These are phyloP conservation scores for Globisporangium middletonii DNA, from an alignment of 352 stramenopile genomes.

Conservation along the genomic window DNA sequence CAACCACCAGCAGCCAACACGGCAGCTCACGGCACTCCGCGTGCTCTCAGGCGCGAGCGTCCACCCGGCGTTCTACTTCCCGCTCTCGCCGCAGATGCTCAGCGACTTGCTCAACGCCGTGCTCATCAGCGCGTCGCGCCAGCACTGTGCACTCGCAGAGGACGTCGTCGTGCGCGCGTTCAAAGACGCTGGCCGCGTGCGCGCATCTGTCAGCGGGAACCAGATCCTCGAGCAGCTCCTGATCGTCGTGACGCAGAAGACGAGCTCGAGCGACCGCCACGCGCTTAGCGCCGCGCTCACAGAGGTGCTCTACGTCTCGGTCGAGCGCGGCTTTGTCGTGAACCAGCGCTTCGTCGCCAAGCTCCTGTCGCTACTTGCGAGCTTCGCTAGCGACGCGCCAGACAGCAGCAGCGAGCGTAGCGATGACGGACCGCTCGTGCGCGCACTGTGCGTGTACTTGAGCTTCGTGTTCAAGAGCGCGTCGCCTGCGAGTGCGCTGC, in stretches of 20 bases:
- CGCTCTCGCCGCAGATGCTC: constrained; percentile 43
- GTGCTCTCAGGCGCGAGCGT: constrained; percentile 34
- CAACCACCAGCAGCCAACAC: constrained; percentile 36
- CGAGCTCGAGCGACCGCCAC: constrained; percentile 15
- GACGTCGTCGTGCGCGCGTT: constrained; percentile 51
- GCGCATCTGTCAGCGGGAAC: constrained; percentile 38
- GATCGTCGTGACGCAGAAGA: constrained; percentile 54
- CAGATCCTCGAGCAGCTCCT: constrained; percentile 65
- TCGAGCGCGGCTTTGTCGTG: constrained; percentile 34
- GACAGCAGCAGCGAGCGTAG: not conserved
- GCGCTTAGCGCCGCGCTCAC: constrained; percentile 35
- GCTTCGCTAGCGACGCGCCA: not conserved
- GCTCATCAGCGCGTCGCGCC: constrained; percentile 39
- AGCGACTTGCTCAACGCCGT: constrained; percentile 57
- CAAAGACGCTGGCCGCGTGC: constrained; percentile 26
- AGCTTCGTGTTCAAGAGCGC: constrained; percentile 34
- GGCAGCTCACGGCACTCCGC: constrained; percentile 37
- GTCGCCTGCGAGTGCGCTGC: constrained; percentile 11
- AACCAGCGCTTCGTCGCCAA: constrained; percentile 54
- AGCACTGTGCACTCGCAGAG: constrained; percentile 35
- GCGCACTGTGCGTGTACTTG: constrained; percentile 48
- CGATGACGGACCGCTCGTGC: constrained; percentile 23
- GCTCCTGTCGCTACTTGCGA: constrained; percentile 27
- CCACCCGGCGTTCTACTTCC: constrained; percentile 29
- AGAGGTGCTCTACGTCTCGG: constrained; percentile 48